Percentiles rank a stretch among this genome's conserved stretches.
phyloP scores from a whole-genome alignment of 495 filamentous ascomycete genomes.

The Penicillium turbatum region DNA sequence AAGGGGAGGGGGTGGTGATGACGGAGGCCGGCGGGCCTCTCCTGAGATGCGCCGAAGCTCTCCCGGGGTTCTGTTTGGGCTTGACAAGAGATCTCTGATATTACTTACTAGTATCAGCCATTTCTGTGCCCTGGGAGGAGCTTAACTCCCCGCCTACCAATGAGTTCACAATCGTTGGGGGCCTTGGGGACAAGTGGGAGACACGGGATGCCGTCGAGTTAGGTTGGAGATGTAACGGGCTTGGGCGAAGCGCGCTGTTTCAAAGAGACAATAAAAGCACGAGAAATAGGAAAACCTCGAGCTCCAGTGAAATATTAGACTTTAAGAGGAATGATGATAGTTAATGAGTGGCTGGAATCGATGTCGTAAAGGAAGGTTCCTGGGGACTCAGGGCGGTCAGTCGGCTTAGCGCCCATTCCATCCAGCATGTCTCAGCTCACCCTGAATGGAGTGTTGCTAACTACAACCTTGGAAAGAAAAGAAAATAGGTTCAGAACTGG shows the following conservation, averaged over 20 bases:
- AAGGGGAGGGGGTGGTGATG: slow-evolving; percentile 14
- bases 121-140: slow-evolving; percentile 35
- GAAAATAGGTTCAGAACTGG: no score
- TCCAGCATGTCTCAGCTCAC: slow-evolving; percentile 4
- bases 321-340: slow-evolving; percentile 15
- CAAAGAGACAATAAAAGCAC: not conserved
- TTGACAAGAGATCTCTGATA: not conserved
- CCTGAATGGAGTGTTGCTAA: not conserved
- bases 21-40: slow-evolving; percentile 22
- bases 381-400: slow-evolving; percentile 25
- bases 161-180: slow-evolving; percentile 20
- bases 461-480: not conserved
- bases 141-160: slow-evolving; percentile 29
- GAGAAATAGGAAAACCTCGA: slow-evolving; percentile 3
- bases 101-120: slow-evolving; percentile 41
- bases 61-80: not conserved
- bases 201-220: slow-evolving; percentile 23
- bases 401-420: slow-evolving; percentile 25
- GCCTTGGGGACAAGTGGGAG: slow-evolving; percentile 16
- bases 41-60: slow-evolving; percentile 28
- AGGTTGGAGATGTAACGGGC: slow-evolving; percentile 28
- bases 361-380: slow-evolving; percentile 24
- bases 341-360: slow-evolving; percentile 23
- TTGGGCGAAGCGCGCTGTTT: slow-evolving; percentile 30
- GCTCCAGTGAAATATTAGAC: slow-evolving; percentile 8